Percentiles rank a stretch among this genome's conserved stretches.
Conservation (phyloP, 164 flowering plant species). For the Nymphaea thermarum region DNA sequence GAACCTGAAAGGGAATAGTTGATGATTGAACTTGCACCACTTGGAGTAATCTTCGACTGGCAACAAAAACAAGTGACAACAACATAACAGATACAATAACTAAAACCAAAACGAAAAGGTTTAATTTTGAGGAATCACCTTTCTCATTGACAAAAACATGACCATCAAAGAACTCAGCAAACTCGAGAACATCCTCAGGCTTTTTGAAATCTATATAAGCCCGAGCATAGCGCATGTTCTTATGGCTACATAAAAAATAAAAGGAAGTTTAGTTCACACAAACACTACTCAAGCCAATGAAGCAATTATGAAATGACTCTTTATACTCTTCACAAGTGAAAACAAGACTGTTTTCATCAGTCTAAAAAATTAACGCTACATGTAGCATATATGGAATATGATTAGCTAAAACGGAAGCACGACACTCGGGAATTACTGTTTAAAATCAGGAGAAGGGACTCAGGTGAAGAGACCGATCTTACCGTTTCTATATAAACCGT, state of each 20-base stretch:
- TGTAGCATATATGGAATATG: background rate
- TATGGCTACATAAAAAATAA: slow-evolving; percentile 41
- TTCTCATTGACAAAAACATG: slow-evolving; percentile 86
- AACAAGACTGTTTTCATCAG: background rate
- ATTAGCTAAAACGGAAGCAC: too few species aligned
- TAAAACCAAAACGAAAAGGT: background rate
- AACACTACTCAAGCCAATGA: too few species aligned
- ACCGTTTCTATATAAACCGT: too few species aligned
- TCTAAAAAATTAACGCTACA: background rate
- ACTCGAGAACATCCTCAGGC: slow-evolving; percentile 77
- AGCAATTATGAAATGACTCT: background rate
- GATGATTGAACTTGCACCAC: too few species aligned
- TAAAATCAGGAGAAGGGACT: too few species aligned
- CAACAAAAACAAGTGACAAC: too few species aligned
- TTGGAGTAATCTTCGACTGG: too few species aligned
- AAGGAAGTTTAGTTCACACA: too few species aligned
- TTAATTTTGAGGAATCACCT: slow-evolving; percentile 27
- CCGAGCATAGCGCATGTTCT: slow-evolving; percentile 43
- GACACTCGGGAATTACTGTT: too few species aligned
- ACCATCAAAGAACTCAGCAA: slow-evolving; percentile 84
- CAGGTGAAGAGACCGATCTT: too few species aligned
- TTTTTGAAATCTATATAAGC: slow-evolving; percentile 76
- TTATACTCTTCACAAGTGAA: background rate
- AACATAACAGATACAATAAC: too few species aligned
- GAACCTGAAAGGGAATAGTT: slow-evolving; percentile 28